Evolutionary conservation across 1,284 basidiomycete species (phyloP).

Genomic region (Leccinum fuscescens): DNA sequence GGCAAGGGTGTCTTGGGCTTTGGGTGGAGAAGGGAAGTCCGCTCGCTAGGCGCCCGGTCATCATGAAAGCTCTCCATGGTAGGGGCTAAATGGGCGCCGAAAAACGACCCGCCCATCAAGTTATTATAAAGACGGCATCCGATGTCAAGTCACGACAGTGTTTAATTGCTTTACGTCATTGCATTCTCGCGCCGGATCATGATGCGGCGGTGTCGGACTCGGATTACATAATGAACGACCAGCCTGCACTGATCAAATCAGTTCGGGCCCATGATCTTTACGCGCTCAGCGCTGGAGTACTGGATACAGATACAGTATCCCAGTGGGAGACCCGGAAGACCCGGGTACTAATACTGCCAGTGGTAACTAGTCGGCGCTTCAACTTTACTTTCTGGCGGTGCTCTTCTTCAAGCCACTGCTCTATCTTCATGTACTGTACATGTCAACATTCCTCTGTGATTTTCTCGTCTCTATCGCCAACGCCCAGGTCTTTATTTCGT

Average conservation of each 20-base stretch:
- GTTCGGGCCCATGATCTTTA: neutral
- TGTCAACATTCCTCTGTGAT: neutral
- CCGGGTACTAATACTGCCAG: too few species aligned
- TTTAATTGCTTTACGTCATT: neutral
- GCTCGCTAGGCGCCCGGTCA: slow-evolving; percentile 12
- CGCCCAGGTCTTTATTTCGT: neutral
- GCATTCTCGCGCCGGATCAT: neutral
- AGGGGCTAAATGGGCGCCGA: neutral
- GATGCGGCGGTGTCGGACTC: too few species aligned
- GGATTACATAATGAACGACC: neutral
- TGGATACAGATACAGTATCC: too few species aligned
- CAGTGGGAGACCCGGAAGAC: too few species aligned
- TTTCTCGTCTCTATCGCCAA: neutral
- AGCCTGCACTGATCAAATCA: neutral
- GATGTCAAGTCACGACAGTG: too few species aligned
- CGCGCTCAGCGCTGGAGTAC: too few species aligned
- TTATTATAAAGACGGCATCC: neutral
- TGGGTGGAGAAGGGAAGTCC: slow-evolving; percentile 20
- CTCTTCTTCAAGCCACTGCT: neutral
- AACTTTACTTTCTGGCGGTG: too few species aligned
- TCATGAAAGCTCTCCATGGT: neutral
- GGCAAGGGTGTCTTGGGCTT: slow-evolving; percentile 27
- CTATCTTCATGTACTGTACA: neutral
- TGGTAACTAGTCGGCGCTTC: too few species aligned
- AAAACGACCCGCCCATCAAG: neutral